Evolutionary conservation across 805 yeast genomes (phyloP).

Genomic region (Clavispora asparagi): DNA sequence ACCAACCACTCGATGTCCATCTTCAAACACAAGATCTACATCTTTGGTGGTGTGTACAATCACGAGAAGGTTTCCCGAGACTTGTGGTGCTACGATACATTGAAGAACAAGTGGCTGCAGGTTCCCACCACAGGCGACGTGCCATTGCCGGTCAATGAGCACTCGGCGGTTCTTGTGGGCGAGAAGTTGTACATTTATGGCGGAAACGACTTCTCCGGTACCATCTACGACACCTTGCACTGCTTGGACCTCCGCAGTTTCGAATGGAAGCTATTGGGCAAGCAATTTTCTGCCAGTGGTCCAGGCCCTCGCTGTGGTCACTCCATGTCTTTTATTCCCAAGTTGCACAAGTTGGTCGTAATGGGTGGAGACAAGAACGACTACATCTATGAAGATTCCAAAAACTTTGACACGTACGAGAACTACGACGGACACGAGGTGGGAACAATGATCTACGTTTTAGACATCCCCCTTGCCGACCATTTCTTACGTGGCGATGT

Average conservation of each 20-base stretch:
- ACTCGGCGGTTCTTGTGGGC: slow-evolving; percentile 73
- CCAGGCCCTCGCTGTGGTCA: slow-evolving; percentile 93
- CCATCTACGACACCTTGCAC: slow-evolving; percentile 57
- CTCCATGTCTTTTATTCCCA: slow-evolving; percentile 66
- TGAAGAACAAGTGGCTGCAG: slow-evolving; percentile 61
- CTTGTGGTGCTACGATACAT: slow-evolving; percentile 76
- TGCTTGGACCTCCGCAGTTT: slow-evolving; percentile 71
- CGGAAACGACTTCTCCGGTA: slow-evolving; percentile 76
- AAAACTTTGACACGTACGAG: slow-evolving; percentile 48
- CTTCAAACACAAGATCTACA: slow-evolving; percentile 69
- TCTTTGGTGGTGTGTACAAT: slow-evolving; percentile 83
- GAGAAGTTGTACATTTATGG: slow-evolving; percentile 83
- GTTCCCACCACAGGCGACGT: slow-evolving; percentile 62
- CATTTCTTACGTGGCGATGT: slow-evolving; percentile 18
- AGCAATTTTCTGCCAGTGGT: slow-evolving; percentile 34
- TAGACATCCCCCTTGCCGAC: slow-evolving; percentile 49
- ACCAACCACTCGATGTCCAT: slow-evolving; percentile 89
- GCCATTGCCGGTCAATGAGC: slow-evolving; percentile 90
- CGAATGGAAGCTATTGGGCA: slow-evolving; percentile 61
- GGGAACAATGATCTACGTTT: slow-evolving; percentile 58
- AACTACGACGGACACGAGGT: slow-evolving; percentile 42
- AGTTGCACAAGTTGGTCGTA: slow-evolving; percentile 63
- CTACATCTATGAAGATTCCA: slow-evolving; percentile 46
- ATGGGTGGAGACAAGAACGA: slow-evolving; percentile 92
- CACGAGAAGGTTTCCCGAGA: slow-evolving; percentile 69